phyloP scores from a whole-genome alignment of 2,329 filamentous ascomycete species.

The Beauveria asiatica region DNA sequence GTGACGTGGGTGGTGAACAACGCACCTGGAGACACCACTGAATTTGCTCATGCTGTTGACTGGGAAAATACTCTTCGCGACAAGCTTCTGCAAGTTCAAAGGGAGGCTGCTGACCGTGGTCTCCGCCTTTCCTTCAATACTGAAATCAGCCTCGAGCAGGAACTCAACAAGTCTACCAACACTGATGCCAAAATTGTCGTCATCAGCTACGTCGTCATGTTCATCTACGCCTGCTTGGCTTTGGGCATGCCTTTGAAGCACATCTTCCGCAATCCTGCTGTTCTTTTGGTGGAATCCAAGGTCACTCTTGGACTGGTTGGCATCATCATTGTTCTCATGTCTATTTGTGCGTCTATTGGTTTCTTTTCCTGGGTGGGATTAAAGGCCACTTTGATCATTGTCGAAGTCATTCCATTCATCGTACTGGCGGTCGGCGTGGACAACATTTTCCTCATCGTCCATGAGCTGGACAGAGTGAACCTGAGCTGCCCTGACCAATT shows the following conservation, averaged over 20 bases:
- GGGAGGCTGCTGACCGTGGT: constrained; percentile 68
- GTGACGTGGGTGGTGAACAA: constrained; percentile 95
- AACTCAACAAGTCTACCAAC: constrained; percentile 96
- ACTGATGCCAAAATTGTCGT: constrained; percentile 95
- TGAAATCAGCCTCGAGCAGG: constrained; percentile 88
- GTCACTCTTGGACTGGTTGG: constrained; percentile 92
- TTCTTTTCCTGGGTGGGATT: constrained; percentile 87
- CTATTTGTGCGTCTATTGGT: constrained; percentile 88
- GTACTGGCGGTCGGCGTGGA: constrained; percentile 95
- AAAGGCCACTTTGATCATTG: constrained; percentile 94
- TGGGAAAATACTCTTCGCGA: constrained; percentile 77
- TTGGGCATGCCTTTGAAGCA: constrained; percentile 78
- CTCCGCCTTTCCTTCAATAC: constrained; percentile 89
- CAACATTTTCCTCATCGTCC: constrained; percentile 97
- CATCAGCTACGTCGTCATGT: constrained; percentile 98
- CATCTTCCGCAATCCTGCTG: constrained; percentile 71
- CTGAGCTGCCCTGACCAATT: constrained; percentile 81
- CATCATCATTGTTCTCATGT: constrained; percentile 95
- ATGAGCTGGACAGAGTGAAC: constrained; percentile 95
- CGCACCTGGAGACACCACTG: constrained; percentile 61
- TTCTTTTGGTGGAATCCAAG: constrained; percentile 88
- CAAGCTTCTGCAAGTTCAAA: constrained; percentile 66
- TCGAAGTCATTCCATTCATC: constrained; percentile 96
- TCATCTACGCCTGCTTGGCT: constrained; percentile 88
- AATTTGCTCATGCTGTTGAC: constrained; percentile 68